These are phyloP conservation scores for Coemansia sp. DNA, from an alignment of 192 early-diverging fungal genomes.

Conservation along the genomic window DNA sequence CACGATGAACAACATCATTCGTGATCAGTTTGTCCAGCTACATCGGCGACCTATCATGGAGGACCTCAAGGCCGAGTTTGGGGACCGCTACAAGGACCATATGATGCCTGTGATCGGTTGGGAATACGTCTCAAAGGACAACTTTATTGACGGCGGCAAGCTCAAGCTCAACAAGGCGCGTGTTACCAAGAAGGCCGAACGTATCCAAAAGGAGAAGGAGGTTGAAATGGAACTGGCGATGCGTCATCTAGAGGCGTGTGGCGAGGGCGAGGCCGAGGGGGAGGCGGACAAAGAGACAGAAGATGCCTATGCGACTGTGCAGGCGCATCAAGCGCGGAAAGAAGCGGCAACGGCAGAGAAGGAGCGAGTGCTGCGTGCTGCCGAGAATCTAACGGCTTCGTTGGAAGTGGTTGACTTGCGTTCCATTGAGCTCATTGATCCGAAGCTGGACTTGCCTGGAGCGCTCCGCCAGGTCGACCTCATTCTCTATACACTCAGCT, in stretches of 20 bases:
- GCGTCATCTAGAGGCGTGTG: slow-evolving; percentile 20
- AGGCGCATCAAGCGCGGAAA: not conserved
- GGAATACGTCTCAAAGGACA: slow-evolving; percentile 55
- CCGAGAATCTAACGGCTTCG: not conserved
- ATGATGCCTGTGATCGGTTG: slow-evolving; percentile 62
- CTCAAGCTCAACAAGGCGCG: slow-evolving; percentile 13
- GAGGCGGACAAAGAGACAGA: not conserved
- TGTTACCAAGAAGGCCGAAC: slow-evolving; percentile 8
- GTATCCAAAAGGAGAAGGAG: slow-evolving; percentile 16
- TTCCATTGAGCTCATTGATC: slow-evolving; percentile 33
- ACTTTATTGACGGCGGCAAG: slow-evolving; percentile 15
- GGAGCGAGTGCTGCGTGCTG: slow-evolving; percentile 1
- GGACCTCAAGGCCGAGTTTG: slow-evolving; percentile 80
- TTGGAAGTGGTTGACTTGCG: slow-evolving; percentile 27
- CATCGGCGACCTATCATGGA: slow-evolving; percentile 87
- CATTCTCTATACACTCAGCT: slow-evolving; percentile 38
- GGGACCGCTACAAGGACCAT: slow-evolving; percentile 76
- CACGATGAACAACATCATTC: slow-evolving; percentile 80
- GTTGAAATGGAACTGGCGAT: slow-evolving; percentile 34
- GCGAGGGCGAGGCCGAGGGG: slow-evolving; percentile 17
- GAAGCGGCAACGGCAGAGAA: not conserved
- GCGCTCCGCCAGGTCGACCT: slow-evolving; percentile 41
- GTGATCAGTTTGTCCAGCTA: slow-evolving; percentile 88
- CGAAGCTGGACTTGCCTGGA: slow-evolving; percentile 28
- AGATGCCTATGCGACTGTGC: not conserved